A percentile compares a stretch with the other conserved stretches of the same genome.
Evolutionary conservation across 2,329 filamentous ascomycete species (phyloP).

Genomic region (Penicillium freii): DNA sequence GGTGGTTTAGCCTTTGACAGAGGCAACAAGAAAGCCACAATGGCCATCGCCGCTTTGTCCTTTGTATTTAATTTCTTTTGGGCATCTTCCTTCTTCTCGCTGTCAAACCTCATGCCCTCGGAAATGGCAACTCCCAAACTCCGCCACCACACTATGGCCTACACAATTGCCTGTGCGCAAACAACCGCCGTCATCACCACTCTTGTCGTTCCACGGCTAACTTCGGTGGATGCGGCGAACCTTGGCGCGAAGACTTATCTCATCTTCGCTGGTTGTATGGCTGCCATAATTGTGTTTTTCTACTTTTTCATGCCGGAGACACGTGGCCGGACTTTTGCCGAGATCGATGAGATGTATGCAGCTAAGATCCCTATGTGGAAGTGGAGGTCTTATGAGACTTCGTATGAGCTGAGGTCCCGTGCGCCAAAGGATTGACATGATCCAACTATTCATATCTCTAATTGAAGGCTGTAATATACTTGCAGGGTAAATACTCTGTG

Average conservation of each 20-base stretch:
- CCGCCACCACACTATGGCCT: constrained; percentile 40
- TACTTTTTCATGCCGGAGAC: constrained; percentile 35
- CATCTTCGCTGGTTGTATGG: constrained; percentile 36
- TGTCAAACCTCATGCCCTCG: constrained; percentile 36
- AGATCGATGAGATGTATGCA: constrained; percentile 38
- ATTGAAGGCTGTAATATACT: background rate
- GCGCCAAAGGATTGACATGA: background rate
- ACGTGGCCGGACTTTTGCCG: constrained; percentile 31
- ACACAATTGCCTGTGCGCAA: constrained; percentile 36
- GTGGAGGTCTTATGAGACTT: constrained; percentile 33
- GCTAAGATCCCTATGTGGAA: constrained; percentile 33
- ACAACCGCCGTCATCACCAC: constrained; percentile 42
- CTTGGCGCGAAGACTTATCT: constrained; percentile 37
- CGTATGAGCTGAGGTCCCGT: constrained; percentile 17
- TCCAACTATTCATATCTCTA: no score
- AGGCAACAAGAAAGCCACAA: constrained; percentile 21
- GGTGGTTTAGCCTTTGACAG: constrained; percentile 35
- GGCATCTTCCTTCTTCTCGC: constrained; percentile 38
- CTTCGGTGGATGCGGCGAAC: constrained; percentile 33
- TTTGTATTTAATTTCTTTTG: constrained; percentile 43
- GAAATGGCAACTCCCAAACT: constrained; percentile 39
- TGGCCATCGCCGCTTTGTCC: constrained; percentile 33
- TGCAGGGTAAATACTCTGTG: background rate
- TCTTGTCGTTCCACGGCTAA: constrained; percentile 38
- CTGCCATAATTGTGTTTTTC: constrained; percentile 28